A percentile compares a stretch with the other conserved stretches of the same genome.
These are phyloP conservation scores for Prunus mume DNA, from an alignment of 306 rosid genomes.

Conservation along the genomic window DNA sequence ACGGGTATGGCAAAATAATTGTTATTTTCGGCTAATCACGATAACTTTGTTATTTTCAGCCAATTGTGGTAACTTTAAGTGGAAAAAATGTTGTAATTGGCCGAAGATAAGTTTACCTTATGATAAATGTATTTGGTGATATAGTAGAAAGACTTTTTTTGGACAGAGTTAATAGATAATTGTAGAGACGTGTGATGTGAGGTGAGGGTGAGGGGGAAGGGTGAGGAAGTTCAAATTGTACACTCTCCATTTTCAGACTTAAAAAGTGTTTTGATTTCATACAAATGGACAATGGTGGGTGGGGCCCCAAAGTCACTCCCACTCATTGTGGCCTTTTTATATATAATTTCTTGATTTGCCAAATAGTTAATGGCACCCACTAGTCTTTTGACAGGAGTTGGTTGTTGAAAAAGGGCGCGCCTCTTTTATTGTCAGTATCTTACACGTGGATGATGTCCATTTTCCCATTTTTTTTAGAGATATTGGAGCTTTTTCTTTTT, in stretches of 20 bases:
- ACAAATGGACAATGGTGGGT: neutral
- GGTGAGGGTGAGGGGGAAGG: constrained; percentile 10
- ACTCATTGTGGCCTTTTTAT: neutral
- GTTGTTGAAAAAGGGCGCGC: constrained; percentile 32
- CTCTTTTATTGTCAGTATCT: constrained; percentile 34
- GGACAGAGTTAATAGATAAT: neutral
- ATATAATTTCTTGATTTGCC: neutral
- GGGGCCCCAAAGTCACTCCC: constrained; percentile 26
- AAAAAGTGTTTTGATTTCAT: no score
- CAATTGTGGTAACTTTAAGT: no score
- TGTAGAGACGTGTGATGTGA: constrained; percentile 2
- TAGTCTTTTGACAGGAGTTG: constrained; percentile 24
- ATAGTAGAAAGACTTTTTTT: neutral
- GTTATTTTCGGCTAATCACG: no score
- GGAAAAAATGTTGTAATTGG: no score
- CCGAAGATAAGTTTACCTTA: no score
- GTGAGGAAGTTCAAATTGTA: constrained; percentile 25
- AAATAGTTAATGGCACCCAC: constrained; percentile 15
- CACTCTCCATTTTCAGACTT: constrained; percentile 23
- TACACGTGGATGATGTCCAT: constrained; percentile 38
- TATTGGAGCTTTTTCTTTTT: constrained; percentile 13
- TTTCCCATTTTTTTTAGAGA: constrained; percentile 8
- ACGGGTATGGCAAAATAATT: no score
- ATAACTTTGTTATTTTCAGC: no score
- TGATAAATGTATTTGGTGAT: neutral